Evolutionary conservation across 768 basidiomycete genomes (phyloP), one percentile per base, ranked within the genome.

Genomic region (Mrakia blollopis): DNA sequence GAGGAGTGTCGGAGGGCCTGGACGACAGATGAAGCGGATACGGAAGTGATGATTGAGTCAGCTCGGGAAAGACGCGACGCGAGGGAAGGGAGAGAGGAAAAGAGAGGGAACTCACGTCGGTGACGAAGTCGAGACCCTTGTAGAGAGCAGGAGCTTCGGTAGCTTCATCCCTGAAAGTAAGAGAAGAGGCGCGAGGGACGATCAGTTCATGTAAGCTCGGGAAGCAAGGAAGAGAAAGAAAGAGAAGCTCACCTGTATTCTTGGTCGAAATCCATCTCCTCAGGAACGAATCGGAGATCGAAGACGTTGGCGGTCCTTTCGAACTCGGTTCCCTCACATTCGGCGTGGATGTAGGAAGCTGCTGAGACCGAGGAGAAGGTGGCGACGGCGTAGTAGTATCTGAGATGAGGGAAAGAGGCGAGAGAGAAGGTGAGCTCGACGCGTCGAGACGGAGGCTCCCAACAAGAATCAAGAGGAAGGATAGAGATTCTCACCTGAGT

Each of bases 1-100:
- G 94, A 97, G 21, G 97, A 99, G 83, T 98, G 95, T 8, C 96
- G 91, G 8, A 99, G 88, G 14, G 96, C 96, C 94, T 98, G 79
- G 9, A 39, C 25, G 39, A 37, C n/a, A 50, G 13, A 50, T 30
- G 14, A 25, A 57, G 35, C n/a, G 14, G 23, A n/a, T n/a, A n/a
- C n/a, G 32, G 63, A 8, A 65, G 2, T n/a, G 30, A 18, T 5
- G 50, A 37, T 41, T 25, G 63, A 9, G 21, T n/a, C 2, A 13
- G 52, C 35, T 70, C 39, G 21, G 35, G 18, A 21, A 10, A n/a
- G n/a, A n/a, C n/a, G n/a, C n/a, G n/a, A n/a, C n/a, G n/a, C 39
- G 32, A 30, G 14, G 25, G n/a, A 52, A 50, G 47, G 54, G 57
- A 54, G 23, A 54, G 54, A 25, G 57, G 13, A 18, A 50, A 21